These are phyloP conservation scores for Nitzschia sp. DNA, from an alignment of 108 stramenopile genomes.

Conservation along the genomic window DNA sequence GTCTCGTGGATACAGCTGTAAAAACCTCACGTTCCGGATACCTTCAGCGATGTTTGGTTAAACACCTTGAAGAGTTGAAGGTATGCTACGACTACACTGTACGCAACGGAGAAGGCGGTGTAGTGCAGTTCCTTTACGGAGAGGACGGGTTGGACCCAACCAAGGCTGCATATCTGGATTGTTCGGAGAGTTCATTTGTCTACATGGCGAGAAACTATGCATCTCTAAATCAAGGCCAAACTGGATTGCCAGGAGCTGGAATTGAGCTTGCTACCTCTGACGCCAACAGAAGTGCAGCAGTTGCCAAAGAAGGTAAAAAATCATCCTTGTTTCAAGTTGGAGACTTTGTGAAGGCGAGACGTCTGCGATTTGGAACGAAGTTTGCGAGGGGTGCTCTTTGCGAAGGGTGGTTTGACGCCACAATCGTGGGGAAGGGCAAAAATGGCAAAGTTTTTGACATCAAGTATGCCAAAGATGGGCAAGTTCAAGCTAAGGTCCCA, in stretches of 20 bases:
- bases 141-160: slow-evolving; percentile 98
- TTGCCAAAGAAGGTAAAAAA: slow-evolving; percentile 36
- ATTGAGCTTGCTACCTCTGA: slow-evolving; percentile 66
- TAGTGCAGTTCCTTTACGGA: slow-evolving; percentile 98
- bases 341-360: slow-evolving; percentile 62
- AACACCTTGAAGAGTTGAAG: slow-evolving; percentile 95
- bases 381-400: slow-evolving; percentile 79
- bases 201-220: slow-evolving; percentile 88
- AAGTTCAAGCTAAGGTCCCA: slow-evolving; percentile 57
- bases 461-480: slow-evolving; percentile 65
- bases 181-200: slow-evolving; percentile 71
- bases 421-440: slow-evolving; percentile 55
- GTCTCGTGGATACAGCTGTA: slow-evolving; percentile 94
- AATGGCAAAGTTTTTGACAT: slow-evolving; percentile 47
- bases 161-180: slow-evolving; percentile 83
- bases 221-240: slow-evolving; percentile 63
- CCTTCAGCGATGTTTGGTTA: slow-evolving; percentile 97
- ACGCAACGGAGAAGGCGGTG: slow-evolving; percentile 94
- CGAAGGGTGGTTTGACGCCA: slow-evolving; percentile 83
- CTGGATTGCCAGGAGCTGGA: slow-evolving; percentile 53
- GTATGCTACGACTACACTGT: slow-evolving; percentile 98
- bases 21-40: slow-evolving; percentile 99
- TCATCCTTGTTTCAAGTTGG: slow-evolving; percentile 31
- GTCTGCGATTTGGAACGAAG: slow-evolving; percentile 59
- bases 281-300: slow-evolving; percentile 34